Evolutionary conservation across 768 basidiomycete genomes (phyloP).

Genomic region (Mycena indigotica): DNA sequence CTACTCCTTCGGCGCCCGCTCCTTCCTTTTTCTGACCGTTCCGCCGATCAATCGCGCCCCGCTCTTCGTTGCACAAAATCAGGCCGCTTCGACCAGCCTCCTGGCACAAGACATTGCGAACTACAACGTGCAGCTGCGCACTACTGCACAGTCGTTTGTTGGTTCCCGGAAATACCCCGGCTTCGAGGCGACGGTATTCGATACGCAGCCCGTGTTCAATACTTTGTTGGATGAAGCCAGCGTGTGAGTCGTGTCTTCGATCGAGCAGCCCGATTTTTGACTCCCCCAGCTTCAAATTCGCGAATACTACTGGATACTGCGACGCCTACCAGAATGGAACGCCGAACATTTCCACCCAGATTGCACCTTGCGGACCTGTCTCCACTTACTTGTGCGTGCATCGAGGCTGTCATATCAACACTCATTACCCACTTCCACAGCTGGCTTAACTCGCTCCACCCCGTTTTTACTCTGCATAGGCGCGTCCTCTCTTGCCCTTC

Average conservation of each 20-base stretch:
- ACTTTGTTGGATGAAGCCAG: constrained; percentile 54
- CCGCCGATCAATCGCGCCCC: constrained; percentile 62
- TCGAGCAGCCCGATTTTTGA: background rate
- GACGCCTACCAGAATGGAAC: constrained; percentile 62
- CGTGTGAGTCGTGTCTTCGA: constrained; percentile 8
- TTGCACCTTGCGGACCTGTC: constrained; percentile 59
- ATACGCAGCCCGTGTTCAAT: constrained; percentile 62
- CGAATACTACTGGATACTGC: constrained; percentile 61
- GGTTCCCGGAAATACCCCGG: constrained; percentile 35
- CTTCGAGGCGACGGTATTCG: constrained; percentile 52
- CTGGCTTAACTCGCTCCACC: constrained; percentile 65
- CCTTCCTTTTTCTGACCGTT: constrained; percentile 65
- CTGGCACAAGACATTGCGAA: constrained; percentile 41
- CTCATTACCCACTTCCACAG: constrained; percentile 32
- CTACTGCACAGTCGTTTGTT: constrained; percentile 42
- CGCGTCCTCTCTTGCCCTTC: constrained; percentile 30
- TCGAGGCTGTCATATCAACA: background rate
- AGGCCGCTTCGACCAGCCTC: constrained; percentile 33
- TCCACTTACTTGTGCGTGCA: constrained; percentile 59
- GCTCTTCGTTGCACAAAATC: constrained; percentile 43
- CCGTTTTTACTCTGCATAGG: constrained; percentile 65
- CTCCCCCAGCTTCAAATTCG: constrained; percentile 55
- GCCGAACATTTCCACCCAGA: constrained; percentile 52
- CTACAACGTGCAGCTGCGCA: constrained; percentile 52
- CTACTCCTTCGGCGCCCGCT: constrained; percentile 52